These are phyloP conservation scores for Luffa acutangula DNA, from an alignment of 306 rosid genomes.

Conservation along the genomic window DNA sequence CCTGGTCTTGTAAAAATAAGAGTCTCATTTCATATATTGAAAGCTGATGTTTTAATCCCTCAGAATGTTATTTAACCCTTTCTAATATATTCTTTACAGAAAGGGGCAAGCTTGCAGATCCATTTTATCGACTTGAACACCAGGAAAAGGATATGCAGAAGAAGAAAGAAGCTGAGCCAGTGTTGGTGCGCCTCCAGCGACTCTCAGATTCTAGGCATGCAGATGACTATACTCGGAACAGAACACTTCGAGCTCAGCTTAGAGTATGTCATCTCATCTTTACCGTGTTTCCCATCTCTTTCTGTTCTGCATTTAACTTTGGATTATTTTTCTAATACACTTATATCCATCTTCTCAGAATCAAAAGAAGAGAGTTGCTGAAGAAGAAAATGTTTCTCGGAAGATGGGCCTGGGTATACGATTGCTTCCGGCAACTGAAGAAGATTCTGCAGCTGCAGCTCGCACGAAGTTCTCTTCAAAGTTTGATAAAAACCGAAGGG, in stretches of 20 bases:
- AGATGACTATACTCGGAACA: constrained; percentile 72
- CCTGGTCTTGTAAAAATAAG: neutral
- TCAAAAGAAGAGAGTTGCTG: constrained; percentile 88
- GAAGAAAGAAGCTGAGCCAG: constrained; percentile 88
- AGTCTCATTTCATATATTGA: neutral
- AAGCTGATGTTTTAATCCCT: neutral
- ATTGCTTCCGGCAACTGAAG: constrained; percentile 52
- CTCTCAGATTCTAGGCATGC: constrained; percentile 62
- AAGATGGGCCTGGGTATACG: constrained; percentile 64
- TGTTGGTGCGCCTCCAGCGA: constrained; percentile 67
- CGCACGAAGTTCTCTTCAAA: constrained; percentile 46
- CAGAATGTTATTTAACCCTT: neutral
- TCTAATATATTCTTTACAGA: constrained; percentile 24
- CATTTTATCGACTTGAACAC: constrained; percentile 92
- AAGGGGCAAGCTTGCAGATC: constrained; percentile 81
- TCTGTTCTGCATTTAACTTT: constrained; percentile 3
- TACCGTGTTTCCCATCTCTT: constrained; percentile 11
- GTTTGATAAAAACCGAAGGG: constrained; percentile 55
- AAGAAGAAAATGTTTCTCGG: constrained; percentile 61
- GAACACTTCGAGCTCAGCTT: constrained; percentile 60
- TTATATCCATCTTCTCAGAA: constrained; percentile 33
- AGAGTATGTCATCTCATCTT: constrained; percentile 38
- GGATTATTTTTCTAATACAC: neutral
- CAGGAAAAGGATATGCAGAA: constrained; percentile 76
- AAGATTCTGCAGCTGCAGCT: constrained; percentile 53